phyloP scores from a whole-genome alignment of 495 filamentous ascomycete genomes.

The Entonaema liquescens region DNA sequence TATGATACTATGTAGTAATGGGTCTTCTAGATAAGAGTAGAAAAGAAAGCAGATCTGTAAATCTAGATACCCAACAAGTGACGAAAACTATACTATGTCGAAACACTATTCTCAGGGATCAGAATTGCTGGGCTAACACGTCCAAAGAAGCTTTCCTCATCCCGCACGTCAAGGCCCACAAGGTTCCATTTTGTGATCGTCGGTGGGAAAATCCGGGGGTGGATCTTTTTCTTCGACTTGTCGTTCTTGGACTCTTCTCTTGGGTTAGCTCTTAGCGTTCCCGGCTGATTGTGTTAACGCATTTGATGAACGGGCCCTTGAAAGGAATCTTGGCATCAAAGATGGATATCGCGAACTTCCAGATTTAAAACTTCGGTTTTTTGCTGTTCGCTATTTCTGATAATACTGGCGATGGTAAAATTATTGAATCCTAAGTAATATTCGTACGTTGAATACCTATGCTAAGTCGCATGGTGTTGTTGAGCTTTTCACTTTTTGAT shows the following conservation, averaged over 20 bases:
- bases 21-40: neutral
- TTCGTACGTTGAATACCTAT: too few relatives aligned
- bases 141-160: constrained; percentile 36
- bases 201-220: constrained; percentile 29
- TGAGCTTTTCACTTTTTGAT: too few relatives aligned
- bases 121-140: neutral
- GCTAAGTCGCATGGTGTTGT: too few relatives aligned
- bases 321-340: neutral
- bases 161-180: constrained; percentile 9
- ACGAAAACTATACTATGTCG: neutral
- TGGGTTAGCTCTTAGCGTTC: constrained; percentile 5
- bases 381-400: neutral
- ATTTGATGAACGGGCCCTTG: neutral
- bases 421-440: too few relatives aligned
- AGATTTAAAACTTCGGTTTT: neutral
- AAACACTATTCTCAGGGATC: neutral
- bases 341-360: neutral
- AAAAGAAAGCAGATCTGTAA: neutral
- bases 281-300: neutral
- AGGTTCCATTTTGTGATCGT: constrained; percentile 14
- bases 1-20: neutral
- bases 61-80: neutral
- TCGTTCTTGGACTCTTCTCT: constrained; percentile 13
- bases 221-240: constrained; percentile 22
- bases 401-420: too few relatives aligned